Percentiles rank a stretch among this genome's conserved stretches.
phyloP scores from a whole-genome alignment of 768 basidiomycete genomes.

The Suillus tomentosus region DNA sequence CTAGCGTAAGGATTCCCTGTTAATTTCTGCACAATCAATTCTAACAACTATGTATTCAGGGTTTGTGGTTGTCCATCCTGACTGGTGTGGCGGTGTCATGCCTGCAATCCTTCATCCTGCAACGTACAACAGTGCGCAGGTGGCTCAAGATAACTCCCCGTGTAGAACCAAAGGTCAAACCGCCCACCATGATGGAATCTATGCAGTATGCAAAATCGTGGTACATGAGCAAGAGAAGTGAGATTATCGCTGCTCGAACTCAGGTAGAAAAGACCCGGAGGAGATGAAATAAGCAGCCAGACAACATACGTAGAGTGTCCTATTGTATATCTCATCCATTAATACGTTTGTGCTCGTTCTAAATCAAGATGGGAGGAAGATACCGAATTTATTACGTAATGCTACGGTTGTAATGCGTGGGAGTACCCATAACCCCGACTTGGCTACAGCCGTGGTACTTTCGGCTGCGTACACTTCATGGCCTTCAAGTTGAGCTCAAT shows the following conservation, averaged over 20 bases:
- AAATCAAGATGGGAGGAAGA: too few relatives aligned
- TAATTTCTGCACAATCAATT: not conserved
- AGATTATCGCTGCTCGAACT: not conserved
- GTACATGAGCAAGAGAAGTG: constrained; percentile 4
- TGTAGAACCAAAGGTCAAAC: constrained; percentile 14
- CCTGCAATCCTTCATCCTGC: constrained; percentile 50
- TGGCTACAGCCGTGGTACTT: not conserved
- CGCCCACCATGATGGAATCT: constrained; percentile 32
- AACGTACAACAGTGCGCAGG: constrained; percentile 42
- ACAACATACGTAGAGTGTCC: not conserved
- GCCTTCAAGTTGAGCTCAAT: constrained; percentile 40
- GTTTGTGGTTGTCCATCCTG: constrained; percentile 58
- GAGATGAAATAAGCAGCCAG: not conserved
- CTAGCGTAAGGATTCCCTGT: constrained; percentile 53
- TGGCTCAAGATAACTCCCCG: constrained; percentile 36
- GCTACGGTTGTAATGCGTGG: not conserved
- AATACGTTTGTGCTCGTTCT: constrained; percentile 5
- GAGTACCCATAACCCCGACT: not conserved
- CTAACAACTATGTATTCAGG: constrained; percentile 39
- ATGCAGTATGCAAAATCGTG: constrained; percentile 20
- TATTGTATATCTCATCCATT: constrained; percentile 3
- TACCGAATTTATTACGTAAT: not conserved
- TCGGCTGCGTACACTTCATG: constrained; percentile 28
- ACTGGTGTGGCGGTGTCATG: constrained; percentile 49
- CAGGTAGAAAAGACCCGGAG: not conserved